Base-by-base conservation (phyloP, 805 yeast species). In the Scheffersomyces ergatensis region DNA sequence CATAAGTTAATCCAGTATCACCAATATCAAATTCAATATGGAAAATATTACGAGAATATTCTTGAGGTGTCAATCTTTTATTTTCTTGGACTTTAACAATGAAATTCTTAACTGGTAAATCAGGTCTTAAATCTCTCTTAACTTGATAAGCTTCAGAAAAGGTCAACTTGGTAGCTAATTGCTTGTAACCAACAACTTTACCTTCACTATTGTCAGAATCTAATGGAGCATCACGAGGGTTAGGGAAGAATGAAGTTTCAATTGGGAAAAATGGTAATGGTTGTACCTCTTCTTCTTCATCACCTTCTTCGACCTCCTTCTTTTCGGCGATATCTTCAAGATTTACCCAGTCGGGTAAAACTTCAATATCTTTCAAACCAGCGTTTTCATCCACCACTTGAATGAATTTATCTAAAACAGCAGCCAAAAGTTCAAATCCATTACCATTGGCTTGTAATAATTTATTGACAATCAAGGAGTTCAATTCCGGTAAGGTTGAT, bases 41-140 rank as follows among this genome's bases (percentile, higher is more conserved):
- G 88, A 92, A 92, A 54, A 92, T 90, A 67, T 92, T 86, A 71
- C 98, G 87, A 47, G 87, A 88, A 65, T 92, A 92, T 54, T 87
- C 90, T 27, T 55, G 57, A 5, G 98, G 97, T 15, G 98, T 92
- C 47, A 92, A 84, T 55, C 98, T 80, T 70, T 82, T 84, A 74
- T 90, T 90, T 60, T 86, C 93, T 63, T 89, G 85, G 39, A 92
- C 97, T 63, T 84, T 88, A 42, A 89, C 95, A 37, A 89, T 77
- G 56, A 82, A 89, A 68, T 86, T 89, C 60, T 83, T 73, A 37
- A 85, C 84, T 17, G 97, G 89, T 47, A 88, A 72, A 53, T 92
- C 98, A 20, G 98, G 98, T 69, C 97, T 84, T 57, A 92, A 74
- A 7, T 73, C 69, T 35, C 70, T 60, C n/a, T 63, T 50, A 36